Conservation (phyloP, 2,329 filamentous ascomycete genomes). For the Rhynchosporium agropyri region DNA sequence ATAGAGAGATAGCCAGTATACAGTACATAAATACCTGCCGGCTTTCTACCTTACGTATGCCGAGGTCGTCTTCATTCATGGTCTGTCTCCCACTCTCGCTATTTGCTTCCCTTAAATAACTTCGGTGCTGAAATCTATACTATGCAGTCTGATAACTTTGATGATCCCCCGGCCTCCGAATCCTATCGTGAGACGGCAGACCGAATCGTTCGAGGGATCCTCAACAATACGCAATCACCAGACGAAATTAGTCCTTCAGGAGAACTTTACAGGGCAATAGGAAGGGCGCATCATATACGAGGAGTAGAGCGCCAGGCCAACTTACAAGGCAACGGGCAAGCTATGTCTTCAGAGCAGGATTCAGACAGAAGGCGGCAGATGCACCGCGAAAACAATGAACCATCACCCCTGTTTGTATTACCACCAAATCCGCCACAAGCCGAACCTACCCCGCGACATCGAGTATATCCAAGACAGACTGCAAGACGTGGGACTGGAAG, state of each 20-base stretch:
- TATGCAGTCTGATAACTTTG: constrained; percentile 38
- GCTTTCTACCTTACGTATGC: constrained; percentile 24
- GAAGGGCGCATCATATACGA: constrained; percentile 44
- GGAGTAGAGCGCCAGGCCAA: constrained; percentile 27
- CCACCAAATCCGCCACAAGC: constrained; percentile 26
- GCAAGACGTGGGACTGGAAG: constrained; percentile 26
- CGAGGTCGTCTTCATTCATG: constrained; percentile 37
- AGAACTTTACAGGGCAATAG: constrained; percentile 49
- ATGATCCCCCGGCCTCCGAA: constrained; percentile 37
- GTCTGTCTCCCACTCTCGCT: constrained; percentile 24
- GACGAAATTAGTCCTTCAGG: constrained; percentile 48
- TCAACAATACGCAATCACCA: constrained; percentile 42
- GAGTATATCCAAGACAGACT: constrained; percentile 15
- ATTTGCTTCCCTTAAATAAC: constrained; percentile 11
- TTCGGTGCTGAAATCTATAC: constrained; percentile 18
- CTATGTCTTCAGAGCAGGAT: constrained; percentile 39
- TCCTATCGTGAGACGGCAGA: constrained; percentile 36
- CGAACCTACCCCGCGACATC: constrained; percentile 24
- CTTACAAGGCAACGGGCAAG: constrained; percentile 28
- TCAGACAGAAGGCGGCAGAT: constrained; percentile 25
- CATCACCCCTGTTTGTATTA: constrained; percentile 36
- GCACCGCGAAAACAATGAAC: constrained; percentile 26
- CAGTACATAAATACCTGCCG: constrained; percentile 5
- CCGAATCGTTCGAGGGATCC: constrained; percentile 45
- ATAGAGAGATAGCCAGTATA: not conserved